A percentile compares a stretch with the other conserved stretches of the same genome.
Evolutionary conservation across 768 basidiomycete species (phyloP).

Genomic region (Agrocybe praecox): DNA sequence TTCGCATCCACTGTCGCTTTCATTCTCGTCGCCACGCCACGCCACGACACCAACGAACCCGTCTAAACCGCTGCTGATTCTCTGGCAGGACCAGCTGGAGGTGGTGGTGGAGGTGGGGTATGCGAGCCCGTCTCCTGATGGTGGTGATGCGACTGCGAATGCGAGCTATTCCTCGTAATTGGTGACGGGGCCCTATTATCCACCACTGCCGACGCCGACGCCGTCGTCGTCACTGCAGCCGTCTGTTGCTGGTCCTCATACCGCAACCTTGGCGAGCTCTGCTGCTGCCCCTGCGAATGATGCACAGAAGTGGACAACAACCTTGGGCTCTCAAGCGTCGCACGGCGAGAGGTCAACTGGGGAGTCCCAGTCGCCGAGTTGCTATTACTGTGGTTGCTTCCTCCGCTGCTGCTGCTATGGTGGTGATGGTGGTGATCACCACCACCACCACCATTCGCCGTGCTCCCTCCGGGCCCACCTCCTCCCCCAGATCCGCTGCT

Average conservation of each 20-base stretch:
- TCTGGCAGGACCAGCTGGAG: conserved; percentile 5
- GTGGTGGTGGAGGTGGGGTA: conserved; percentile 1
- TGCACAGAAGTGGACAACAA: not conserved
- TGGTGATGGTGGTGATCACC: not conserved
- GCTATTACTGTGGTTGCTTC: not conserved
- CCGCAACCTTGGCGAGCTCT: not conserved
- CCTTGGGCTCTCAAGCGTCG: not conserved
- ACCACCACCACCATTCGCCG: not conserved
- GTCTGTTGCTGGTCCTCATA: no score
- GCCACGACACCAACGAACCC: conserved; percentile 1
- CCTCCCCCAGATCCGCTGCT: no score
- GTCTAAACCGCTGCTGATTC: not conserved
- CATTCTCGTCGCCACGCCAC: no score
- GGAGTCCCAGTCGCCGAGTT: not conserved
- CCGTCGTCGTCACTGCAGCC: no score
- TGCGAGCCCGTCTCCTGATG: not conserved
- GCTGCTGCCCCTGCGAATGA: not conserved
- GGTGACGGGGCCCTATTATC: not conserved
- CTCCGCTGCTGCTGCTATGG: not conserved
- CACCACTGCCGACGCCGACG: no score
- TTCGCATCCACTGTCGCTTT: no score
- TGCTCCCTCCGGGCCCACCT: no score
- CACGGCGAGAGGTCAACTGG: conserved; percentile 1
- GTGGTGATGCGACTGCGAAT: not conserved
- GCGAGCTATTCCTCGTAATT: not conserved